A percentile compares a stretch with the other conserved stretches of the same genome.
Evolutionary conservation across 805 yeast genomes (phyloP).

Genomic region (Priceomyces melissophilus): DNA sequence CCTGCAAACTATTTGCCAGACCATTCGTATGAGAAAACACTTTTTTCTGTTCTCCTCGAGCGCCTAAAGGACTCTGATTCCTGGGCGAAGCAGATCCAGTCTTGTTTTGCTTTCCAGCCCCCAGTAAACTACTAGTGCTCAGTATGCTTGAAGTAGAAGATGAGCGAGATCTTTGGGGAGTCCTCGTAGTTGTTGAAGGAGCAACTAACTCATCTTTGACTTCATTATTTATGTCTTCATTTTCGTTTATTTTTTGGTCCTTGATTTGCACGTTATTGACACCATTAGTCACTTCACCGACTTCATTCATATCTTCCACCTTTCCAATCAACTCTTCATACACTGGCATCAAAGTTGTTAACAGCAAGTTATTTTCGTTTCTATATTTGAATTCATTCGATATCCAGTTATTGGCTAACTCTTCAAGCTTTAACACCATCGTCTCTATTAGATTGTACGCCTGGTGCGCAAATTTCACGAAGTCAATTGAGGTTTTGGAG

Average conservation of each 20-base stretch:
- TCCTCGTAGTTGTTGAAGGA: too few species aligned
- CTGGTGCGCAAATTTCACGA: conserved; percentile 41
- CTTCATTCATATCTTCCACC: too few species aligned
- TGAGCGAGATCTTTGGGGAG: not conserved
- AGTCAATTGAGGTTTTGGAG: conserved; percentile 35
- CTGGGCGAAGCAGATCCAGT: too few species aligned
- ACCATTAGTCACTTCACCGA: too few species aligned
- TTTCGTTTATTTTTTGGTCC: too few species aligned
- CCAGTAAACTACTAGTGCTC: not conserved
- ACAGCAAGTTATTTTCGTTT: conserved; percentile 30
- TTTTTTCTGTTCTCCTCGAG: too few species aligned
- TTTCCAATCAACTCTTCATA: too few species aligned
- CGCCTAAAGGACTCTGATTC: too few species aligned
- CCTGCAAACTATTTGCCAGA: conserved; percentile 1
- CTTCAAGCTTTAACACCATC: conserved; percentile 28
- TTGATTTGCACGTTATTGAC: too few species aligned
- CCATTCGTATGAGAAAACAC: not conserved
- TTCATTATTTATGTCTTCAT: too few species aligned
- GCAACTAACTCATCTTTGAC: too few species aligned
- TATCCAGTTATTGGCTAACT: conserved; percentile 42
- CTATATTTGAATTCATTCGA: conserved; percentile 41
- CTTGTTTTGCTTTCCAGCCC: too few species aligned
- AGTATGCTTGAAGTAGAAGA: not conserved
- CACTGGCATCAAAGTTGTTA: conserved; percentile 14
- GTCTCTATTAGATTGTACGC: conserved; percentile 29